phyloP scores from a whole-genome alignment of 176 grass and related monocot genomes.

The Calamus simplicifolius region DNA sequence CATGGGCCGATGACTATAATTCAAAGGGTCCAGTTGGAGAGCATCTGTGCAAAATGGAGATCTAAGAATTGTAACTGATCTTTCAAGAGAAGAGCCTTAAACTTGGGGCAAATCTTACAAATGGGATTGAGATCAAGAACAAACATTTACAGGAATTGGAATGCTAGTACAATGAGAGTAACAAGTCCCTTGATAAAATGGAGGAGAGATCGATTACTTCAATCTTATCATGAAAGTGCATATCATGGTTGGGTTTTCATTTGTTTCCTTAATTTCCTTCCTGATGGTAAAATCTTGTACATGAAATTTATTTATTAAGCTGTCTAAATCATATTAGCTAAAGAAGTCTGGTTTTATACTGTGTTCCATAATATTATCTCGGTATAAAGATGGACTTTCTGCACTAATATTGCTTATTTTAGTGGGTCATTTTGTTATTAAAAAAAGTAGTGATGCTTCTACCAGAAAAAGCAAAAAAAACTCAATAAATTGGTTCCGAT shows the following conservation, averaged over 20 bases:
- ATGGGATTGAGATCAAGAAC: constrained; percentile 32
- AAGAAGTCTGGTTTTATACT: no score
- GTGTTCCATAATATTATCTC: no score
- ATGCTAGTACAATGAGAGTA: constrained; percentile 33
- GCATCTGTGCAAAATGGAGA: constrained; percentile 32
- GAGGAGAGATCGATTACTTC: constrained; percentile 30
- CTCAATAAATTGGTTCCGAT: no score
- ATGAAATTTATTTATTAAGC: neutral
- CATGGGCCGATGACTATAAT: constrained; percentile 35
- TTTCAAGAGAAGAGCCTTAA: constrained; percentile 23
- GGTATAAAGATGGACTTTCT: no score
- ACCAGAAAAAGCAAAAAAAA: no score
- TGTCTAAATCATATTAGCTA: neutral
- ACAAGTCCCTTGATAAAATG: constrained; percentile 30
- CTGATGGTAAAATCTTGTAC: neutral
- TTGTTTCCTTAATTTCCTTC: neutral
- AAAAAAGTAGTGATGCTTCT: no score
- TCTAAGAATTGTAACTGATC: constrained; percentile 32
- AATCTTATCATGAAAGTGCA: constrained; percentile 45
- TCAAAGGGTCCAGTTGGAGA: constrained; percentile 24
- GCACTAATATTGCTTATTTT: no score
- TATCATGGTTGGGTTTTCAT: neutral
- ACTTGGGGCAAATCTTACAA: constrained; percentile 32
- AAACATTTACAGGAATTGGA: constrained; percentile 31
- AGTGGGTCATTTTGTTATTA: no score